Evolutionary conservation across 352 stramenopile species (phyloP), one percentile per base, ranked within the genome.

Genomic region (Hyaloperonospora brassicae): DNA sequence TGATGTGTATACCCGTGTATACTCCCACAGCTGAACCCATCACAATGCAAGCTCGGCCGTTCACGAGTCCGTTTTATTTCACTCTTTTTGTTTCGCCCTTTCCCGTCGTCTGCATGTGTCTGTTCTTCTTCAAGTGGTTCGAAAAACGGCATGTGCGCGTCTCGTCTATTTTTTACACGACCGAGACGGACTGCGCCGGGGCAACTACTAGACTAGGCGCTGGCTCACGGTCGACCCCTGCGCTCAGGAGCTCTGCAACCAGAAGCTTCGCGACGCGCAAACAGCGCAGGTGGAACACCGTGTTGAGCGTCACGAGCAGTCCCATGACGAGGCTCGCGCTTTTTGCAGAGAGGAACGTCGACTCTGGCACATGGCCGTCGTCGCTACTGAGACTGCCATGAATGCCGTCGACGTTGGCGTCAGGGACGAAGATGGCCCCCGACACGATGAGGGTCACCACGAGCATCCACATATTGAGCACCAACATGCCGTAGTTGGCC

Each of bases 401-500:
- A 11, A 44, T 53, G 54, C 48, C 30, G 17, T 41, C 27, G 21
- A 14, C 43, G n/a, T 52, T 12, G 47, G 63, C 50, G 25, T 11
- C 39, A 23, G 68, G 64, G 47, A 41, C 52, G 21, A 55, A 62
- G 27, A 53, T 47, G 14, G 43, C 59, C 10, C 49, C 55, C 14
- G 64, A 61, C 51, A 79, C 73, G 38, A 85, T 40, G 13, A 84
- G 45, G 51, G 68, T 70, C 55, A 85, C 60, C 14, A 69, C 56
- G 14, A 82, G 55, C 62, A 82, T 61, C 73, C 76, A 87, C 58
- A 84, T 44, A 51, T 89, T 89, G 55, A 88, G 56, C 21, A 64
- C 62, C 47, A 87, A 22, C 69, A 88, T 85, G 30, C 62, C 58
- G 66, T 85, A 86, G 75, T 89, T 87, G 42, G 75, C 65, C 67